A percentile compares a stretch with the other conserved stretches of the same genome.
Evolutionary conservation across 768 basidiomycete species (phyloP).

Genomic region (Mycena rosella): DNA sequence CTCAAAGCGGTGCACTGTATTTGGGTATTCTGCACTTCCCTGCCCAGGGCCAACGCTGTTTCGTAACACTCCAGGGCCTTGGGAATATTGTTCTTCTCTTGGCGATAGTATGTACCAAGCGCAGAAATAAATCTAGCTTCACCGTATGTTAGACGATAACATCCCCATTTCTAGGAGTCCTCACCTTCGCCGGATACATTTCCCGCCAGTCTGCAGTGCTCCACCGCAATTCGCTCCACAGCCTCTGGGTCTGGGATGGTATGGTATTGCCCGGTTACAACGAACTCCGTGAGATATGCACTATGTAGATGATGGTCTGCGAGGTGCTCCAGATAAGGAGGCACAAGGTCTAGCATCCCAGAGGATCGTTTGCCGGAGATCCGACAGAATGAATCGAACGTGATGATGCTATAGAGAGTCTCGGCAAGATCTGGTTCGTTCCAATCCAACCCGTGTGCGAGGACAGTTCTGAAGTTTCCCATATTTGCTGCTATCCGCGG

Average conservation of each 20-base stretch:
- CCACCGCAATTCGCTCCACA: conserved; percentile 8
- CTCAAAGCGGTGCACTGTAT: conserved; percentile 18
- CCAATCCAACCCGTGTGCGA: conserved; percentile 14
- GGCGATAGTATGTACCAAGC: conserved; percentile 17
- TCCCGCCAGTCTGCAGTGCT: conserved; percentile 5
- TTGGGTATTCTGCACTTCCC: not conserved
- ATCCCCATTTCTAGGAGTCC: not conserved
- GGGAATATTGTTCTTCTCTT: conserved; percentile 20
- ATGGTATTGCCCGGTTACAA: conserved; percentile 20
- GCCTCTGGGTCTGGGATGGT: not conserved
- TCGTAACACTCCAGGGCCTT: conserved; percentile 17
- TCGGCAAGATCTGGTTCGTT: conserved; percentile 24
- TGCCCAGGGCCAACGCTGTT: not conserved
- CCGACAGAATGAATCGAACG: conserved; percentile 17
- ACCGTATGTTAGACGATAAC: not conserved
- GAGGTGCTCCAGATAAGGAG: conserved; percentile 11
- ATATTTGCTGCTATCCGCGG: conserved; percentile 18
- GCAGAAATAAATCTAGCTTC: conserved; percentile 9
- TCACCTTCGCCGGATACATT: conserved; percentile 27
- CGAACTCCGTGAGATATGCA: conserved; percentile 6
- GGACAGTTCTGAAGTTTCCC: conserved; percentile 21
- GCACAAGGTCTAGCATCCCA: conserved; percentile 11
- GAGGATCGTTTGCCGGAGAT: conserved; percentile 5
- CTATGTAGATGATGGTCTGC: conserved; percentile 7
- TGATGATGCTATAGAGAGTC: conserved; percentile 21